Base-by-base conservation (phyloP, 148 eudicot genomes). In the Vaccinium darrowii region DNA sequence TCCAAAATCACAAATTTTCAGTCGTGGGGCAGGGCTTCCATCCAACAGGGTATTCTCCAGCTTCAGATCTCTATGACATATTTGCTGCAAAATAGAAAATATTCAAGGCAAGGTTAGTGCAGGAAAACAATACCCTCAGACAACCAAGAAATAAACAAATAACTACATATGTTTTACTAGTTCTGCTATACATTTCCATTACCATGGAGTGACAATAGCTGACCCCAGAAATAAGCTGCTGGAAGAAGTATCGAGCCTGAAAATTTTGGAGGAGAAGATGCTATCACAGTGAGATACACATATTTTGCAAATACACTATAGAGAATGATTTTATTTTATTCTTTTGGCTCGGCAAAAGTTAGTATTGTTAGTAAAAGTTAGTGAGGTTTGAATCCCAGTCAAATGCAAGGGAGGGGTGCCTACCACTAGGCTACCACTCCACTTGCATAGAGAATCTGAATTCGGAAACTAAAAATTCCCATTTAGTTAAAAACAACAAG, bases 201-300 rank as follows among this genome's bases (percentile, higher is more conserved):
- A 93, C 95, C 95, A 93, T 90, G 47, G 89, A 75, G 85, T 94
- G 98, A 83, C 98, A 94, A 85, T 90, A 94, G 93, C 90, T 82
- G 78, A 94, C 98, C 65, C 98, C 98, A 18, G 93, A 94, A 74
- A 94, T 94, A 39, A 94, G 94, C 89, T 94, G 98, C 87, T 94
- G 98, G 86, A 94, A 94, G 90, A 94, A 94, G 91, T 92, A 94
- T 82, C 98, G 91, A 50, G 98, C 93, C 98, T 94, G 90, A 51
- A 83, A 86, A 49, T 47, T 84, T 54, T 77, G 74, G 9, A 80
- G 18, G 11, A 62, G 3, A 63, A 75, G 76, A 76, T 58, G 71
- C n/a, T 21, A 60, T 18, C 50, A 53, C 63, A 58, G 62, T 13
- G 14, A 53, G 56, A 53, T 53, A 13, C 56, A 53, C 56, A 53